Evolutionary conservation across 2,329 filamentous ascomycete species (phyloP).

Genomic region (Alternaria hordeiaustralica): DNA sequence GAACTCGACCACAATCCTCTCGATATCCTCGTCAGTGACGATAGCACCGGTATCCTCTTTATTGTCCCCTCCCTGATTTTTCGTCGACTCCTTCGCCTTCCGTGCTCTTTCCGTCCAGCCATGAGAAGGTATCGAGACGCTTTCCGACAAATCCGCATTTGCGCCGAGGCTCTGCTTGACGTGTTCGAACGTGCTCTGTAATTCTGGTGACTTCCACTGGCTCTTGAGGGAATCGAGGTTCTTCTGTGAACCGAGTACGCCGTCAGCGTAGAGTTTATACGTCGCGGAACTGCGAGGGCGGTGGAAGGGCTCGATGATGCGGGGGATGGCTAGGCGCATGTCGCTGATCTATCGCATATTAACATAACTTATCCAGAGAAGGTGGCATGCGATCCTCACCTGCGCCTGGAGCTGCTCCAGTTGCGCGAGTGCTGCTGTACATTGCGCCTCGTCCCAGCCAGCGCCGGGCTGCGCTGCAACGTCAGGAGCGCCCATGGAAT

Average conservation of each 20-base stretch:
- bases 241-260: slow-evolving; percentile 44
- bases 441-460: slow-evolving; percentile 50
- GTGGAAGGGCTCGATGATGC: slow-evolving; percentile 51
- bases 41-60: slow-evolving; percentile 11
- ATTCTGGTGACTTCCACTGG: slow-evolving; percentile 48
- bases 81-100: slow-evolving; percentile 24
- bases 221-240: slow-evolving; percentile 48
- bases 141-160: slow-evolving; percentile 48
- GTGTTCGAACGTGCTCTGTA: slow-evolving; percentile 44
- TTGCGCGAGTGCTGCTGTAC: slow-evolving; percentile 52
- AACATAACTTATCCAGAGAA: background rate
- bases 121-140: slow-evolving; percentile 41
- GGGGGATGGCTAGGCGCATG: slow-evolving; percentile 53
- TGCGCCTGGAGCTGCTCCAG: slow-evolving; percentile 54
- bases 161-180: slow-evolving; percentile 44
- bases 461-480: slow-evolving; percentile 20
- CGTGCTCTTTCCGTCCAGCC: slow-evolving; percentile 48
- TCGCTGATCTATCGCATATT: slow-evolving; percentile 47
- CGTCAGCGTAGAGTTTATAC: slow-evolving; percentile 48
- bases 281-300: slow-evolving; percentile 37
- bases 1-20: slow-evolving; percentile 32
- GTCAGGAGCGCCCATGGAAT: slow-evolving; percentile 25
- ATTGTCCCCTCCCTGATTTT: slow-evolving; percentile 11
- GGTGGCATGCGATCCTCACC: slow-evolving; percentile 29
- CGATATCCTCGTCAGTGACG: slow-evolving; percentile 31